These are phyloP conservation scores for Scheffersomyces cryptocercus DNA, from an alignment of 1,139 yeast species.

Conservation along the genomic window DNA sequence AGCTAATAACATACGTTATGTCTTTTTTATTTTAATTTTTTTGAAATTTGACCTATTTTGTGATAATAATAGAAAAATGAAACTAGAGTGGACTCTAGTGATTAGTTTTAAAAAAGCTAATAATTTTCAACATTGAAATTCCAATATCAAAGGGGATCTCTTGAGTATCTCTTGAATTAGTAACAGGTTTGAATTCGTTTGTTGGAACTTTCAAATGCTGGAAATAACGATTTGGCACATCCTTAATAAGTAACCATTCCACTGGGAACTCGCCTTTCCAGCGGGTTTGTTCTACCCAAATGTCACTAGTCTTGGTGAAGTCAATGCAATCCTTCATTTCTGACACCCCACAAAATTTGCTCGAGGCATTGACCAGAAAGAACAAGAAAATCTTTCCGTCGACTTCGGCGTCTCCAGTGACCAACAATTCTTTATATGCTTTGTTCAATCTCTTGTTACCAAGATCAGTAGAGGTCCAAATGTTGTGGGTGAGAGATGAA, in stretches of 20 bases:
- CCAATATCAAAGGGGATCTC: conserved; percentile 50
- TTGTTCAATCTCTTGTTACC: conserved; percentile 55
- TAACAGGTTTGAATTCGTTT: conserved; percentile 54
- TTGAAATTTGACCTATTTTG: too few species aligned
- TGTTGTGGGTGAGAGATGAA: conserved; percentile 47
- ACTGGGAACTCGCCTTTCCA: conserved; percentile 57
- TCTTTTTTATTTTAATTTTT: too few species aligned
- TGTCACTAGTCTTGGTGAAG: conserved; percentile 35
- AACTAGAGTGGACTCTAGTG: neutral
- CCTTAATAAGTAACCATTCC: conserved; percentile 53
- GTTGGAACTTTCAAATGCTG: conserved; percentile 44
- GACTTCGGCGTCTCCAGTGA: conserved; percentile 13
- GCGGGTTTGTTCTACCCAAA: conserved; percentile 50
- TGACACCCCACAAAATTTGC: conserved; percentile 64
- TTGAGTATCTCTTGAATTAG: conserved; percentile 64
- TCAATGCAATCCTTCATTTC: conserved; percentile 49
- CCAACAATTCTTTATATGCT: conserved; percentile 27
- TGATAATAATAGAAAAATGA: too few species aligned
- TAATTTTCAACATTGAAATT: conserved; percentile 47
- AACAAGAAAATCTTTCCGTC: conserved; percentile 44
- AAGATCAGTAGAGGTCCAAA: conserved; percentile 62
- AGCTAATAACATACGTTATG: too few species aligned
- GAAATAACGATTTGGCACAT: conserved; percentile 49
- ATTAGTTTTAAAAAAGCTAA: conserved; percentile 27
- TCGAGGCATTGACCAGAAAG: conserved; percentile 61